Evolutionary conservation across 1,284 basidiomycete species (phyloP).

Genomic region (Cutaneotrichosporon sp.): DNA sequence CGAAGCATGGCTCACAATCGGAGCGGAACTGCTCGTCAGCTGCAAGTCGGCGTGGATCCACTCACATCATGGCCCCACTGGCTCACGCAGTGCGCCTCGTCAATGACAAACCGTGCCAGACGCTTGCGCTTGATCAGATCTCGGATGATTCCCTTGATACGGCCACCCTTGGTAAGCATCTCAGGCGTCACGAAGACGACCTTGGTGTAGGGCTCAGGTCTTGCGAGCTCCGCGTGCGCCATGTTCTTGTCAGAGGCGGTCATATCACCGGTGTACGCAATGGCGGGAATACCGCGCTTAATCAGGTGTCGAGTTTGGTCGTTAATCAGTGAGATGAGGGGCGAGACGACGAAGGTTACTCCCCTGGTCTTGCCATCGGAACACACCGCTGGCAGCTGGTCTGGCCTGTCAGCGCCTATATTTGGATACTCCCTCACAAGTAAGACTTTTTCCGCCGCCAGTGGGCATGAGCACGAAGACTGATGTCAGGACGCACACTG

Average conservation of each 20-base stretch:
- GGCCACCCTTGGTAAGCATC: conserved; percentile 63
- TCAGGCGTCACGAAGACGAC: conserved; percentile 95
- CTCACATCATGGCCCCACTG: conserved; percentile 52
- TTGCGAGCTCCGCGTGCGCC: conserved; percentile 52
- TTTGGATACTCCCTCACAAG: conserved; percentile 51
- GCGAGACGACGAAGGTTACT: conserved; percentile 88
- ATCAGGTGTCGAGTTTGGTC: conserved; percentile 79
- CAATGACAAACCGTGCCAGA: conserved; percentile 86
- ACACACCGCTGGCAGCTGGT: conserved; percentile 81
- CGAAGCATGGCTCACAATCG: conserved; percentile 32
- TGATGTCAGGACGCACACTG: conserved; percentile 12
- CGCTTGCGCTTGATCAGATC: conserved; percentile 57
- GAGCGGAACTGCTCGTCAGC: conserved; percentile 41
- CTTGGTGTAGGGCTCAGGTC: conserved; percentile 47
- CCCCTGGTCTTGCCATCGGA: conserved; percentile 64
- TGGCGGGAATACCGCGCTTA: conserved; percentile 64
- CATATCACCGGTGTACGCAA: conserved; percentile 65
- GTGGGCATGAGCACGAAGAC: conserved; percentile 97
- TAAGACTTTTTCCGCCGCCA: conserved; percentile 88
- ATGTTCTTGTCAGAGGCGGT: conserved; percentile 42
- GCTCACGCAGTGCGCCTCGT: conserved; percentile 90
- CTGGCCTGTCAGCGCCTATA: conserved; percentile 19
- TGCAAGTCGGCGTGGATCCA: not conserved
- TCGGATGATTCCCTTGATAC: conserved; percentile 58
- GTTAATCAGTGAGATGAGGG: conserved; percentile 81